Evolutionary conservation across 2,329 filamentous ascomycete genomes (phyloP), one percentile per base, ranked within the genome.

Genomic region (Venturia effusa): DNA sequence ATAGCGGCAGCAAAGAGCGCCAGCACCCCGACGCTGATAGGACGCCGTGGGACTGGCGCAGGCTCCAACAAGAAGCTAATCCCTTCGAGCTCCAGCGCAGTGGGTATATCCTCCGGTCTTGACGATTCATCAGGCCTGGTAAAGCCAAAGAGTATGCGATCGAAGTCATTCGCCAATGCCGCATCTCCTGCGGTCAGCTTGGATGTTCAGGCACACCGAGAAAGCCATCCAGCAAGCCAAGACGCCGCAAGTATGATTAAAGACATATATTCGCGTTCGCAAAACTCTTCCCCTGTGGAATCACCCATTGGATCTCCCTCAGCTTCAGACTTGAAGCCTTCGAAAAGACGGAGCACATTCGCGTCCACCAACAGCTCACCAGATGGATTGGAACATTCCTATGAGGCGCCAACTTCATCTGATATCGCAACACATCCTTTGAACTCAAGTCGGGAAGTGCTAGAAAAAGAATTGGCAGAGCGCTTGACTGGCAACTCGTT

Each of bases 151-250:
- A 78, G 79, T 1, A 78, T 88, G 66, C 79, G 85, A 57, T 84
- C 87, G 2, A 79, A 81, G 43, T 87, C 87, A 0, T 86, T 88
- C 68, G 83, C 84, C 13, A 80, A 78, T 64, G 81, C 83, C 32
- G 82, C 87, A 1, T 81, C 84, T 63, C 87, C 89, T 1, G 78
- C 87, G 24, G 83, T 92, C 7, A 85, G 83, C 37, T 85, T 86
- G 0, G 87, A 91, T 69, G 84, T 85, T 24, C 87, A 91, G 66
- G 79, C 71, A 22, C 67, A 85, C 32, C 51, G 43, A 17, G 63
- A 68, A 22, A 83, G 83, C 67, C 83, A 82, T 66, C 81, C 83
- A 1, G 82, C 85, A 43, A 80, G 85, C 61, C 79, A 79, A 65
- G 78, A 84, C 70, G 88, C 88, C 30, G 80, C 81, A 27, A 83